Percentiles rank a stretch among this genome's conserved stretches.
These are phyloP conservation scores for Pterocarpus macrocarpus DNA, from an alignment of 306 rosid species.

Conservation along the genomic window DNA sequence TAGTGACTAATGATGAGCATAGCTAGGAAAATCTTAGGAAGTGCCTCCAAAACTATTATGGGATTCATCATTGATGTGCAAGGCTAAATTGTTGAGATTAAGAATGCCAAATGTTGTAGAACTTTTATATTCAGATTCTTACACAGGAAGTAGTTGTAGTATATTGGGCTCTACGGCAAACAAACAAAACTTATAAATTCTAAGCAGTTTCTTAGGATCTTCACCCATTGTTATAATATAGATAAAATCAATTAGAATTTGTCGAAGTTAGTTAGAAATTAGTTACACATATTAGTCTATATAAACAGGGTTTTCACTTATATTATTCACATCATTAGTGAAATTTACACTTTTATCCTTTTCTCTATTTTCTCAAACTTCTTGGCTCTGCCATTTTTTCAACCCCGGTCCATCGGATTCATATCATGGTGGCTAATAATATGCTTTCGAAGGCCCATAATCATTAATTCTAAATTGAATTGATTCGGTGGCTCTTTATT, in stretches of 20 bases:
- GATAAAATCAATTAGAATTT: too few relatives aligned
- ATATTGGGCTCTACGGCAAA: too few relatives aligned
- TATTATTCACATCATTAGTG: too few relatives aligned
- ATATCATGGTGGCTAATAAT: not conserved
- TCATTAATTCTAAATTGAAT: not conserved
- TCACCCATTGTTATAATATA: too few relatives aligned
- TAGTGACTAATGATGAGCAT: conserved; percentile 36
- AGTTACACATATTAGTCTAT: too few relatives aligned
- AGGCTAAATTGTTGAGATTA: conserved; percentile 17
- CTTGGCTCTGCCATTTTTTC: too few relatives aligned
- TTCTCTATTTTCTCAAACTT: too few relatives aligned
- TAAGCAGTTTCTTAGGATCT: not conserved
- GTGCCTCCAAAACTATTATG: conserved; percentile 48
- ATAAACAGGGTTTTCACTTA: too few relatives aligned
- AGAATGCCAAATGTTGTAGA: not conserved
- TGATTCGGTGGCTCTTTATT: not conserved
- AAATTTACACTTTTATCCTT: too few relatives aligned
- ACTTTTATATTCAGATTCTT: too few relatives aligned
- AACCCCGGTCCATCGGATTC: too few relatives aligned
- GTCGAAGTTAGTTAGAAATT: too few relatives aligned
- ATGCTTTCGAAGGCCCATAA: not conserved
- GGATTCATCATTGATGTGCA: conserved; percentile 30
- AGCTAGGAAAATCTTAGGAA: conserved; percentile 58
- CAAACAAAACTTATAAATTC: not conserved
- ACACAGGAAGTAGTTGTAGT: not conserved